Evolutionary conservation across 495 filamentous ascomycete species (phyloP), one percentile per base, ranked within the genome.

Genomic region (Durotheca rogersii): DNA sequence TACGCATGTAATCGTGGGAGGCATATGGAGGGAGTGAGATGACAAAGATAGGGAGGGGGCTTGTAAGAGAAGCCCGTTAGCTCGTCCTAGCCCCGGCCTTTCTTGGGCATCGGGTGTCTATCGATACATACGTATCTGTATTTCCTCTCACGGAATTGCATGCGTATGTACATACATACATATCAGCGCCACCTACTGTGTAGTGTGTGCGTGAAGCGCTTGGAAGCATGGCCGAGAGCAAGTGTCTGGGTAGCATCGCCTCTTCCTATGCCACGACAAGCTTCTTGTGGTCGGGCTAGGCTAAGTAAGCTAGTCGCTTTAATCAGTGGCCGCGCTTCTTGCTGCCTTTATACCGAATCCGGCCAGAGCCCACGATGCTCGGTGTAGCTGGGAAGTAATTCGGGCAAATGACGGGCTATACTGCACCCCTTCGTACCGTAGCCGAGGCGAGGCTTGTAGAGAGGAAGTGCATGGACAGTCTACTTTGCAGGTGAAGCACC

Each of bases 271-370:
- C 27, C 20, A 40, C 40, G 45, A 25, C 45, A n/a, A 36, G 45
- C 45, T 41, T 49, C 52, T 2, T 55, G 11, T 40, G 34, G 39
- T 41, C 40, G 23, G 39, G 33, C 41, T 27, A 42, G 20, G 19
- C 46, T 58, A 31, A 33, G 35, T 27, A 42, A 21, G 19, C 46
- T 58, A 31, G 37, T 30, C 40, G 27, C 23, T 19, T 39, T 34
- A n/a, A n/a, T 29, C 31, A 47, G 31, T 47, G 47, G 54, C 48
- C 30, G n/a, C 32, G 41, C 40, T 47, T 32, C 40, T n/a, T n/a
- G n/a, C n/a, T 41, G 34, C 40, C 34, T 49, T 53, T 58, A 46
- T 49, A 53, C 55, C 55, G 55, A 58, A 41, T 31, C 55, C 49
- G 53, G 23, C 32, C 34, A 20, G 38, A 30, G 49, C 15, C 54